A percentile compares a stretch with the other conserved stretches of the same genome.
Conservation (phyloP, 1,139 yeast genomes). For the Kodamaea fungicola region DNA sequence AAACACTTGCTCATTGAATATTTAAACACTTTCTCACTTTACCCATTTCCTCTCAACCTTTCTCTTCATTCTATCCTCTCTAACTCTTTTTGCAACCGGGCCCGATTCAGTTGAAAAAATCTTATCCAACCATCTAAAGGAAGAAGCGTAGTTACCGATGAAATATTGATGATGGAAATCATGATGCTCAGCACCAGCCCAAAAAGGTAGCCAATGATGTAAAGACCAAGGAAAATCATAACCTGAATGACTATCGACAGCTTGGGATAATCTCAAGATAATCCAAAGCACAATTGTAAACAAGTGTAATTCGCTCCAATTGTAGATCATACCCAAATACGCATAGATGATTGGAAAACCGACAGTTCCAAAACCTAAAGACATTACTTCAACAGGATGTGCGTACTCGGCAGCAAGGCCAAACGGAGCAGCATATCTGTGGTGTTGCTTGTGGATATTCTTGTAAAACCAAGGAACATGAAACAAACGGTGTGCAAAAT, state of each 20-base stretch:
- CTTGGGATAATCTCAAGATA: conserved; percentile 83
- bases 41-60: conserved; percentile 38
- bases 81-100: conserved; percentile 55
- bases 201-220: conserved; percentile 84
- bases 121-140: conserved; percentile 94
- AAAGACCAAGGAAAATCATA: conserved; percentile 96
- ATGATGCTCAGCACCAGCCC: conserved; percentile 99
- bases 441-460: conserved; percentile 93
- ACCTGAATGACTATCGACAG: conserved; percentile 95
- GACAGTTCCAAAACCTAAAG: conserved; percentile 90
- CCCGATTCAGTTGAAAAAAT: conserved; percentile 82
- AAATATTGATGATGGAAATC: conserved; percentile 95
- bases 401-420: conserved; percentile 97
- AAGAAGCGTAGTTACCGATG: conserved; percentile 88
- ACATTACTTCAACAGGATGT: conserved; percentile 88
- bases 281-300: conserved; percentile 87
- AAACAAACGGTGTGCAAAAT: conserved; percentile 86
- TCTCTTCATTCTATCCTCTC: conserved; percentile 55
- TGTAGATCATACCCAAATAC: conserved; percentile 24
- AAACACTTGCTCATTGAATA: no score
- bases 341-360: conserved; percentile 77
- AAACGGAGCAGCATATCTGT: conserved; percentile 94
- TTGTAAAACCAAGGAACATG: conserved; percentile 86
- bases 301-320: conserved; percentile 69
- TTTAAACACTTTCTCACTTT: no score